Conservation (phyloP, 306 rosid genomes). For the Castanopsis chinensis region DNA sequence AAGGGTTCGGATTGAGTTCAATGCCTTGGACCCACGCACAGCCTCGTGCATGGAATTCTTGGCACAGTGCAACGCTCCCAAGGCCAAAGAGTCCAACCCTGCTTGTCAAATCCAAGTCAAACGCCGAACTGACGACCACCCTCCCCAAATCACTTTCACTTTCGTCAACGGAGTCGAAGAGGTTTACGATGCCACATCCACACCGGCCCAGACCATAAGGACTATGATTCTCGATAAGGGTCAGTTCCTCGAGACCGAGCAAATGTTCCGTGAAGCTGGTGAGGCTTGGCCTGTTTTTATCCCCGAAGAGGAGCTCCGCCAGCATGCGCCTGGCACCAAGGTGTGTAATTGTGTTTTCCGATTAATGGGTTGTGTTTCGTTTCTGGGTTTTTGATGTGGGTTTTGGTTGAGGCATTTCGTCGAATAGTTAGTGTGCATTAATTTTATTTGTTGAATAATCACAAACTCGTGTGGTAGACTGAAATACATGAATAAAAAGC, state of each 20-base stretch:
- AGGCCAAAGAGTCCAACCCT: slow-evolving; percentile 88
- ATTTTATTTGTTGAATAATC: neutral
- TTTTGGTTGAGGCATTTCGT: neutral
- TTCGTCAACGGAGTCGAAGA: slow-evolving; percentile 77
- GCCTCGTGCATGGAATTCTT: slow-evolving; percentile 92
- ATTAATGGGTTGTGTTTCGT: neutral
- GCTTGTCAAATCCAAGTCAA: slow-evolving; percentile 72
- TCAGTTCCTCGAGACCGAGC: slow-evolving; percentile 66
- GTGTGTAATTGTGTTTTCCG: slow-evolving; percentile 29
- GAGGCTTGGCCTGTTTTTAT: slow-evolving; percentile 80
- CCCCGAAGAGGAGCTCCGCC: slow-evolving; percentile 61
- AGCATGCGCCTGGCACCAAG: slow-evolving; percentile 53
- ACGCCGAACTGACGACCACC: slow-evolving; percentile 74
- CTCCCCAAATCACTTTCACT: slow-evolving; percentile 81
- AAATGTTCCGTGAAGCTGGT: slow-evolving; percentile 82
- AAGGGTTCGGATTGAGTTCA: slow-evolving; percentile 79
- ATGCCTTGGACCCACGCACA: slow-evolving; percentile 85
- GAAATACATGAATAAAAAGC: no score
- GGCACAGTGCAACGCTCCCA: slow-evolving; percentile 85
- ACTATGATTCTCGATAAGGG: slow-evolving; percentile 81
- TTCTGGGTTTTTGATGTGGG: neutral
- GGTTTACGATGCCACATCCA: slow-evolving; percentile 71
- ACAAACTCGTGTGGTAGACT: no score
- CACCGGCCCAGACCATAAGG: slow-evolving; percentile 70
- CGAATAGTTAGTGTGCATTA: slow-evolving; percentile 11